These are phyloP conservation scores for Tricholoma saponaceum DNA, from an alignment of 768 basidiomycete species.

Conservation along the genomic window DNA sequence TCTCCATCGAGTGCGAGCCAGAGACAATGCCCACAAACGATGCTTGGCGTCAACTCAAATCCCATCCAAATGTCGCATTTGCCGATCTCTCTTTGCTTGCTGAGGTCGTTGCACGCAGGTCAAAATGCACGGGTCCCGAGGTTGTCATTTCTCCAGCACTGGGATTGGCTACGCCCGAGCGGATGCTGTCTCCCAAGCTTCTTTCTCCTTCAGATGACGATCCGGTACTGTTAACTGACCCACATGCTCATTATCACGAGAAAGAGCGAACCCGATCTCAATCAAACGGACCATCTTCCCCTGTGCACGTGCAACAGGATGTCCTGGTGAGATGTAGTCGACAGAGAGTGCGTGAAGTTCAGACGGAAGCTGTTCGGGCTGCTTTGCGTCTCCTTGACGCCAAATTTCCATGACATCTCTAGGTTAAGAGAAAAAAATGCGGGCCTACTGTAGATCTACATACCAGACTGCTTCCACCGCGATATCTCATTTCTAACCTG, in stretches of 20 bases:
- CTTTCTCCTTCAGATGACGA: conserved; percentile 12
- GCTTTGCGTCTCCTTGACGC: conserved; percentile 72
- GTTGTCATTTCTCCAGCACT: conserved; percentile 54
- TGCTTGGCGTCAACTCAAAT: conserved; percentile 82
- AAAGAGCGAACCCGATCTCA: conserved; percentile 28
- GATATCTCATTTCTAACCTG: background rate
- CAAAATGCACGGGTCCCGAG: conserved; percentile 70
- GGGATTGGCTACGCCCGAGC: conserved; percentile 46
- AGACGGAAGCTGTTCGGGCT: conserved; percentile 67
- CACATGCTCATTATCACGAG: conserved; percentile 49
- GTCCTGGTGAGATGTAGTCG: conserved; percentile 61
- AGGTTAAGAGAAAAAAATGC: background rate
- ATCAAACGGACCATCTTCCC: conserved; percentile 32
- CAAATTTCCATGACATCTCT: conserved; percentile 39
- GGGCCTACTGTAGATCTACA: background rate
- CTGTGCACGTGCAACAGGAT: conserved; percentile 57
- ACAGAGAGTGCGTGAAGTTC: conserved; percentile 60
- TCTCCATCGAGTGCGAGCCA: conserved; percentile 13
- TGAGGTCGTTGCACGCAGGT: conserved; percentile 82
- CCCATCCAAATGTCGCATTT: conserved; percentile 85
- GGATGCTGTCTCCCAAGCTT: conserved; percentile 28
- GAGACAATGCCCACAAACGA: conserved; percentile 76
- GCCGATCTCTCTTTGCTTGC: conserved; percentile 81
- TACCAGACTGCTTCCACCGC: background rate
- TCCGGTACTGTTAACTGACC: conserved; percentile 46